Percentiles rank a stretch among this genome's conserved stretches.
These are phyloP conservation scores for Licmophora abbreviata DNA, from an alignment of 108 stramenopile genomes.

Conservation along the genomic window DNA sequence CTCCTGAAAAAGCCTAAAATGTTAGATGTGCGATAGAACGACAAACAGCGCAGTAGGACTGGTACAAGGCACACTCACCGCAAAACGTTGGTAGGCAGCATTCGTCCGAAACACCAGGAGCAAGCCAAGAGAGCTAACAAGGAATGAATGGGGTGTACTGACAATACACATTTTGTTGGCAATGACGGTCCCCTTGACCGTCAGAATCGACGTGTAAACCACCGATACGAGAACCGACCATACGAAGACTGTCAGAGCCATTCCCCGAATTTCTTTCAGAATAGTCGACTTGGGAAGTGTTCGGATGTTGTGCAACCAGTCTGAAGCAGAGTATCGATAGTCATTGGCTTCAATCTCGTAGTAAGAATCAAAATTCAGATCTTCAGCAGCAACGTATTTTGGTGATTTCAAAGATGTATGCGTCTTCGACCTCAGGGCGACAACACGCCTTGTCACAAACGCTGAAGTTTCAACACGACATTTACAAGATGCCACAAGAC, in stretches of 20 bases:
- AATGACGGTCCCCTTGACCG: not conserved
- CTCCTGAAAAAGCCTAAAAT: too few relatives aligned
- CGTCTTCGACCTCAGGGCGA: too few relatives aligned
- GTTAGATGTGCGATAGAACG: too few relatives aligned
- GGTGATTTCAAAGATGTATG: too few relatives aligned
- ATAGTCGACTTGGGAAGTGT: constrained; percentile 48
- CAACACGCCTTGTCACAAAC: too few relatives aligned
- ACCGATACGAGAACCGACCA: constrained; percentile 35
- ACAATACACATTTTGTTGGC: constrained; percentile 29
- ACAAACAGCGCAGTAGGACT: too few relatives aligned
- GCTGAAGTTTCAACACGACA: too few relatives aligned
- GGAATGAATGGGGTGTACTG: constrained; percentile 46
- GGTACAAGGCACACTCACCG: too few relatives aligned
- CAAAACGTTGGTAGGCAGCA: constrained; percentile 60
- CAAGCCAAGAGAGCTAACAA: constrained; percentile 60
- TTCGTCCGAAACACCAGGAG: constrained; percentile 78
- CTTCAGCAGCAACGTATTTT: too few relatives aligned
- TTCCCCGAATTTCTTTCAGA: constrained; percentile 35
- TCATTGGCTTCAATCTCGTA: too few relatives aligned
- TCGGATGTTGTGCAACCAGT: constrained; percentile 66
- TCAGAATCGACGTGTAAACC: constrained; percentile 12
- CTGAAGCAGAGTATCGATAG: constrained; percentile 55
- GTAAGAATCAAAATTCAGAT: too few relatives aligned
- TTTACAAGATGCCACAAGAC: too few relatives aligned
- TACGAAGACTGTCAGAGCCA: constrained; percentile 26